These are phyloP conservation scores for Beauveria pseudobassiana DNA, from an alignment of 2,329 filamentous ascomycete species.

Conservation along the genomic window DNA sequence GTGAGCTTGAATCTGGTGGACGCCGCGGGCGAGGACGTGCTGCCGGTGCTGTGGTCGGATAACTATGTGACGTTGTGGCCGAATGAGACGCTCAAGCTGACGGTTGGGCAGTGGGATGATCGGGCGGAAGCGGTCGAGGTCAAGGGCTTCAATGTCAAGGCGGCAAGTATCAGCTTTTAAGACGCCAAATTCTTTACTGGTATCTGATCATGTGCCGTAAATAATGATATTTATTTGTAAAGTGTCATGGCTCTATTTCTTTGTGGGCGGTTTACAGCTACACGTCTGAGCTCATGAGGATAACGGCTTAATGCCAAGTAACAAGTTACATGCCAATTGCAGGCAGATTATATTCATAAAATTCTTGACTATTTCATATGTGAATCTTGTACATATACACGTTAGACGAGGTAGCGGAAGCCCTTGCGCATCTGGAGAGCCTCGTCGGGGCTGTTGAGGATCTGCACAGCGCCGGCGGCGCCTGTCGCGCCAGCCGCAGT, in stretches of 20 bases:
- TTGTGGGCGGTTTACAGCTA: no score
- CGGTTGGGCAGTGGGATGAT: constrained; percentile 14
- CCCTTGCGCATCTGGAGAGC: constrained; percentile 37
- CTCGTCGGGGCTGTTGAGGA: constrained; percentile 35
- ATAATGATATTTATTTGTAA: no score
- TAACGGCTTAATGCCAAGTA: no score
- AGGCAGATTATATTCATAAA: no score
- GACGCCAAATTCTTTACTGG: no score
- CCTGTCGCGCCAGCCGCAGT: constrained; percentile 26
- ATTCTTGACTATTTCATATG: not conserved
- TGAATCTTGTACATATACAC: not conserved
- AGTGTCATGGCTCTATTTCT: no score
- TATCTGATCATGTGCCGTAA: no score
- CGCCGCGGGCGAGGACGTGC: constrained; percentile 33
- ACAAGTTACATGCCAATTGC: no score
- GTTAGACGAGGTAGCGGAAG: constrained; percentile 34
- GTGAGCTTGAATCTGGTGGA: constrained; percentile 44
- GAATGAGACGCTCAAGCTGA: constrained; percentile 35
- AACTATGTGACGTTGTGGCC: constrained; percentile 58
- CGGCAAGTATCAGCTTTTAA: not conserved
- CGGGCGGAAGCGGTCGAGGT: constrained; percentile 11
- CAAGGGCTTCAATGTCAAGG: constrained; percentile 13
- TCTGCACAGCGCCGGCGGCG: constrained; percentile 31
- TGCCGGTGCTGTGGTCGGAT: constrained; percentile 50
- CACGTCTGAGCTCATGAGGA: no score